Conservation (phyloP, 805 yeast genomes). For the Cyberlindnera euphorbiae region DNA sequence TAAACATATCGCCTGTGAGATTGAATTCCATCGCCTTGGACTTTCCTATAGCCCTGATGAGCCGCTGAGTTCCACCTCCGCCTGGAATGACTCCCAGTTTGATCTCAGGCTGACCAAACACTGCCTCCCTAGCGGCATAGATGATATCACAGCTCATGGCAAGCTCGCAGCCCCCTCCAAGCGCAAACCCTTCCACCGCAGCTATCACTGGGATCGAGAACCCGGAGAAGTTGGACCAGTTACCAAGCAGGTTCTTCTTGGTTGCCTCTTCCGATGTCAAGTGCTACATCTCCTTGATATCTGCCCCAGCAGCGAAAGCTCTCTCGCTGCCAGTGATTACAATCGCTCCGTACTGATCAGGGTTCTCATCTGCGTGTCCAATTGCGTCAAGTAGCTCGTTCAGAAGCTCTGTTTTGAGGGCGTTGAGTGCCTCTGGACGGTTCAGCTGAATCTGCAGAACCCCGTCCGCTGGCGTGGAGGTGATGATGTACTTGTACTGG, state of each 20-base stretch:
- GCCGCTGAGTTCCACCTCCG: slow-evolving; percentile 51
- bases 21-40: slow-evolving; percentile 44
- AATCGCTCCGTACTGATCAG: slow-evolving; percentile 40
- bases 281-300: slow-evolving; percentile 45
- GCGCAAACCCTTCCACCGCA: slow-evolving; percentile 50
- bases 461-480: slow-evolving; percentile 21
- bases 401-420: slow-evolving; percentile 18
- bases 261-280: slow-evolving; percentile 33
- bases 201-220: slow-evolving; percentile 46
- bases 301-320: slow-evolving; percentile 54
- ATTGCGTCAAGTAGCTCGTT: slow-evolving; percentile 21
- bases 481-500: slow-evolving; percentile 17
- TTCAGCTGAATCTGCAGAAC: slow-evolving; percentile 24
- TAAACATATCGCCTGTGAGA: slow-evolving; percentile 41
- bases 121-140: slow-evolving; percentile 44
- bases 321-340: slow-evolving; percentile 41
- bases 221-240: slow-evolving; percentile 35
- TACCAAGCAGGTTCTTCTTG: slow-evolving; percentile 31
- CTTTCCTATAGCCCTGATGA: slow-evolving; percentile 44
- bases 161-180: slow-evolving; percentile 54
- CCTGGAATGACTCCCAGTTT: slow-evolving; percentile 48
- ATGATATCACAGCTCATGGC: slow-evolving; percentile 49
- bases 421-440: slow-evolving; percentile 27
- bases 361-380: slow-evolving; percentile 15
- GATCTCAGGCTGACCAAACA: slow-evolving; percentile 53